Percentiles rank a stretch among this genome's conserved stretches.
phyloP scores from a whole-genome alignment of 2,329 filamentous ascomycete species.

The Aspergillus quadrilineatus region DNA sequence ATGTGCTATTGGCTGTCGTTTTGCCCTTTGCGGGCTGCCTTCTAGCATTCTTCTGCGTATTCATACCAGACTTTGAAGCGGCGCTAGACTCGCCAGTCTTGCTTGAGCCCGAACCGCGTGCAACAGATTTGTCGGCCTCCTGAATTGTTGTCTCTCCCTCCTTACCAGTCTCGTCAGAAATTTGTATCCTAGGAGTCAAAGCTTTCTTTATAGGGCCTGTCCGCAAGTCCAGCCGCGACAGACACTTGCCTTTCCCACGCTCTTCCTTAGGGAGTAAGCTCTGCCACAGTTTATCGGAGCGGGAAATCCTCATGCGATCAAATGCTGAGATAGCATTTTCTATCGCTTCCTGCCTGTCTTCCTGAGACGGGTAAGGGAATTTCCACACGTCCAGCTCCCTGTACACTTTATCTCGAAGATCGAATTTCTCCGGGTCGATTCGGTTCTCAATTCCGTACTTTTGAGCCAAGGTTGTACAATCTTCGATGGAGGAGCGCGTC shows the following conservation, averaged over 20 bases:
- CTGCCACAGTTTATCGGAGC: conserved; percentile 63
- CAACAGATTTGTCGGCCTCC: conserved; percentile 38
- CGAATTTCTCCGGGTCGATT: conserved; percentile 51
- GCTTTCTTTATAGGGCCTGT: conserved; percentile 41
- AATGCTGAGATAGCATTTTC: conserved; percentile 63
- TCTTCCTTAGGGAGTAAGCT: conserved; percentile 60
- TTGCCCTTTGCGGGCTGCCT: conserved; percentile 46
- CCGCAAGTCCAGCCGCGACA: conserved; percentile 58
- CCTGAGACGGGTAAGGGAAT: conserved; percentile 57
- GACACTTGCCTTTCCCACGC: conserved; percentile 60
- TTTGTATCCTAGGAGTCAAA: conserved; percentile 39
- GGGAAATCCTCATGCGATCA: conserved; percentile 60
- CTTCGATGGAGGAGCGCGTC: conserved; percentile 50
- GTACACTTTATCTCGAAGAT: conserved; percentile 58
- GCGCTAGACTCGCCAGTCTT: conserved; percentile 13
- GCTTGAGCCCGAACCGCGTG: conserved; percentile 24
- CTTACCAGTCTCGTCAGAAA: conserved; percentile 37
- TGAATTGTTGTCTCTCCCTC: conserved; percentile 37
- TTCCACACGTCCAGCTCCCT: conserved; percentile 63
- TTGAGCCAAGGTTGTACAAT: conserved; percentile 48
- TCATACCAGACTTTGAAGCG: conserved; percentile 27
- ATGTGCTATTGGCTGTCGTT: conserved; percentile 50
- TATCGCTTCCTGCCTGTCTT: conserved; percentile 60
- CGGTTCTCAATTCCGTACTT: conserved; percentile 56
- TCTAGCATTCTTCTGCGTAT: conserved; percentile 45